Evolutionary conservation across 306 rosid species (phyloP), one percentile per base, ranked within the genome.

Genomic region (Comarum palustre): DNA sequence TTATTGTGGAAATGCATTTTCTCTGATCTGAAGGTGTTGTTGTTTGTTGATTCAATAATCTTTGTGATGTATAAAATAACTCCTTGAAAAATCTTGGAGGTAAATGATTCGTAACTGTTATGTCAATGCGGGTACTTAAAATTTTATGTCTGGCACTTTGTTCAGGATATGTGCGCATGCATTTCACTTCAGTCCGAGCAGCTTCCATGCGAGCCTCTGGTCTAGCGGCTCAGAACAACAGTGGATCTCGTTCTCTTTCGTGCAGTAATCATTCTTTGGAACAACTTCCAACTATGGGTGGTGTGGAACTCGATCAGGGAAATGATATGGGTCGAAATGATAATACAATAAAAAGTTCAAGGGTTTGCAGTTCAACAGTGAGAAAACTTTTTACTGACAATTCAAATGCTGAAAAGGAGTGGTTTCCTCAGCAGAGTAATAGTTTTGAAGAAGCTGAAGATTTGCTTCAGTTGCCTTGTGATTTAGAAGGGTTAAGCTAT

Each of bases 381-480:
- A 91, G 99, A 83, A 91, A 88, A 75, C 99, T 91, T 81, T 90
- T 86, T 81, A n/a, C 65, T 58, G 96, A 87, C 36, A 78, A 82
- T 80, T 69, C 78, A 66, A 73, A 79, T 69, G 64, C 47, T 64
- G 87, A 78, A 68, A 73, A 74, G 16, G 17, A 46, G 52, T 84
- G 29, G 20, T 60, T 75, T 78, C 69, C 79, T 72, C 66, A 32
- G 72, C 47, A 76, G 63, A 80, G 79, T 47, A 12, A 64, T 71
- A 77, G 60, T 78, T 57, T 22, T 13, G 75, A 71, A 27, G 78
- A 69, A 74, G 84, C 66, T 42, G 86, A 81, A 70, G 57, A 68
- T 79, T 63, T 75, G 77, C 72, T 52, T 71, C 58, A 74, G 61
- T 71, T 86, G 78, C 83, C 90, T 59, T 66, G 63, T 79, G 79